Conservation (phyloP, 768 basidiomycete species). For the Tricholoma flavovirens region DNA sequence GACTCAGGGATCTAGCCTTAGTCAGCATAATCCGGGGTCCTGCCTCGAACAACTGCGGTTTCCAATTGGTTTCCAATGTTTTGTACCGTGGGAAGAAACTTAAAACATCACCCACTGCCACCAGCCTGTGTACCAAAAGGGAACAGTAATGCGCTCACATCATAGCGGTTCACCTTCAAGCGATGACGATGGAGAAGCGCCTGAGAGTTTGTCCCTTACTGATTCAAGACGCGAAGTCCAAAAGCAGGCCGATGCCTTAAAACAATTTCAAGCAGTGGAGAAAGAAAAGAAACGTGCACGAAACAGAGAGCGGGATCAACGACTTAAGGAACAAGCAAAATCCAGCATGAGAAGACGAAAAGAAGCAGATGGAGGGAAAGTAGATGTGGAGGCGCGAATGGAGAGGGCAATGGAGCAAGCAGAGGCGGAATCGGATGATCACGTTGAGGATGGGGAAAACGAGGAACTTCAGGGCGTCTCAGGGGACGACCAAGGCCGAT, state of each 20-base stretch:
- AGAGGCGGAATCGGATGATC: constrained; percentile 19
- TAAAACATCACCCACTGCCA: too few relatives aligned
- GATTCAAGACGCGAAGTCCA: constrained; percentile 15
- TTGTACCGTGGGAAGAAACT: too few relatives aligned
- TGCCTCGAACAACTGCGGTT: too few relatives aligned
- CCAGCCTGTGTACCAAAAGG: not conserved
- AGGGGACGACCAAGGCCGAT: not conserved
- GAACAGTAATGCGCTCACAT: constrained; percentile 4
- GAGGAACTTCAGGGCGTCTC: constrained; percentile 1
- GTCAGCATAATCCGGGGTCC: too few relatives aligned
- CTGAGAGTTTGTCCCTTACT: constrained; percentile 16
- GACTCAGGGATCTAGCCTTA: too few relatives aligned
- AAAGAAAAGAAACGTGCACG: constrained; percentile 12
- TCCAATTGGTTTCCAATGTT: too few relatives aligned
- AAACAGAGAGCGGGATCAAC: constrained; percentile 14
- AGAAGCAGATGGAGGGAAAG: constrained; percentile 3
- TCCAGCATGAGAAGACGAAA: constrained; percentile 11
- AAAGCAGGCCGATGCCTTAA: constrained; percentile 9
- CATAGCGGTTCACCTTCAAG: constrained; percentile 9
- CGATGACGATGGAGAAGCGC: constrained; percentile 16
- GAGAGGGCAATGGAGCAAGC: constrained; percentile 17
- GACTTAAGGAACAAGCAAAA: constrained; percentile 17
- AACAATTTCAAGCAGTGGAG: constrained; percentile 12
- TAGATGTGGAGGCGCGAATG: constrained; percentile 10
- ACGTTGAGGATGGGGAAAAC: constrained; percentile 18